Conservation (phyloP, 345 rosid species). For the Gossypium arboreum region DNA sequence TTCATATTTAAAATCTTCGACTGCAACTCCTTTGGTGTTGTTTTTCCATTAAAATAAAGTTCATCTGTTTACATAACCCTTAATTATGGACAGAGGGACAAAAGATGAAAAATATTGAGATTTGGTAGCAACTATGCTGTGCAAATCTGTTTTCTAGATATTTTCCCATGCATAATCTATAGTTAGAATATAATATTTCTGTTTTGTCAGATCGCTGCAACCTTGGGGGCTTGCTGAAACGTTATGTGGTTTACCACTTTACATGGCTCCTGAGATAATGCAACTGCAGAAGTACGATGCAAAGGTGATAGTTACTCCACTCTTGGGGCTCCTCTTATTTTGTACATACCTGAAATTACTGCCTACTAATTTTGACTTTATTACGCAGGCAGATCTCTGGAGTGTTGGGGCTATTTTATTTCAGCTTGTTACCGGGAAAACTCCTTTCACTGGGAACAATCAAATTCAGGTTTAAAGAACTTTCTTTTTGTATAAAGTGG, state of each 20-base stretch:
- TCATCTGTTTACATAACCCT: neutral
- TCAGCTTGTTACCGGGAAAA: slow-evolving; percentile 89
- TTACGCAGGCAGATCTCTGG: slow-evolving; percentile 99
- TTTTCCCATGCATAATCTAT: slow-evolving; percentile 10
- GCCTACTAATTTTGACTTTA: slow-evolving; percentile 35
- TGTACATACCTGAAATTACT: neutral
- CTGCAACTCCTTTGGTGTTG: neutral
- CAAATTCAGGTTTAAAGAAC: slow-evolving; percentile 66
- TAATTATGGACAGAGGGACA: neutral
- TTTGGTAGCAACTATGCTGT: neutral
- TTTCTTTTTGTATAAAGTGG: slow-evolving; percentile 9
- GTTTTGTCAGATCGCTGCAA: slow-evolving; percentile 68
- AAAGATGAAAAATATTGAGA: neutral
- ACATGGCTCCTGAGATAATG: slow-evolving; percentile 99
- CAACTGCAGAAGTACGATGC: slow-evolving; percentile 97
- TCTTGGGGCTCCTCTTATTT: slow-evolving; percentile 3
- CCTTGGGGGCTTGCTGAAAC: slow-evolving; percentile 96
- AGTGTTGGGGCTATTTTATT: slow-evolving; percentile 94
- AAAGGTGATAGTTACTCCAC: slow-evolving; percentile 51
- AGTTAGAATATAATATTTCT: slow-evolving; percentile 14
- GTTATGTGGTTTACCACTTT: slow-evolving; percentile 95
- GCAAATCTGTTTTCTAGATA: slow-evolving; percentile 15
- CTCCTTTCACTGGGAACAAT: slow-evolving; percentile 88
- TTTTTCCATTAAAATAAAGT: slow-evolving; percentile 1
- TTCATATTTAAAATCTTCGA: neutral